These are phyloP conservation scores for Trypanosoma avium DNA, from an alignment of 208 protist genomes.

Conservation along the genomic window DNA sequence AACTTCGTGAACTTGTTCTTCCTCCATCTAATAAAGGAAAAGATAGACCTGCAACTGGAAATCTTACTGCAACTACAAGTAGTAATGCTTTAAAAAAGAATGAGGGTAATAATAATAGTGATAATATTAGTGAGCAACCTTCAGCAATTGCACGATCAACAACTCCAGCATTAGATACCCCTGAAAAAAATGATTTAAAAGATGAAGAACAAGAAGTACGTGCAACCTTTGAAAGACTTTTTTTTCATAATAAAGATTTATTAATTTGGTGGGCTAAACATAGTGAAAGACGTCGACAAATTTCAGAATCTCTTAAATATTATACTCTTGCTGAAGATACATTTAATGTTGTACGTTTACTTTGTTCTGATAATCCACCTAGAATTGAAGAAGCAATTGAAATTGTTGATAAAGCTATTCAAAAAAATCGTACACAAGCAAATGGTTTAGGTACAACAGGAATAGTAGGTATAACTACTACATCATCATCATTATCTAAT, in stretches of 20 bases:
- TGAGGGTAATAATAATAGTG: not conserved
- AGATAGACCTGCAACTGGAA: not conserved
- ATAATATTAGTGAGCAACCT: not conserved
- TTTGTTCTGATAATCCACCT: constrained; percentile 72
- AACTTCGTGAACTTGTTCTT: constrained; percentile 88
- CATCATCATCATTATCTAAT: too few species aligned
- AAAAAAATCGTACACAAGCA: constrained; percentile 49
- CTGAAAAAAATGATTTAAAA: not conserved
- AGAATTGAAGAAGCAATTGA: constrained; percentile 86
- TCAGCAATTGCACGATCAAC: not conserved
- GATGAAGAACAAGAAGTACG: constrained; percentile 29
- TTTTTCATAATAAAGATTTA: constrained; percentile 75
- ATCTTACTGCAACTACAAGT: too few species aligned
- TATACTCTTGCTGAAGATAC: constrained; percentile 90
- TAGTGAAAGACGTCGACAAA: constrained; percentile 84
- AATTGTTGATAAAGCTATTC: constrained; percentile 73
- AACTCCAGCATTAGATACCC: not conserved
- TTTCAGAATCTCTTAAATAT: constrained; percentile 89
- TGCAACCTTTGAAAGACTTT: constrained; percentile 56
- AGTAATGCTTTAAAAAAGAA: not conserved
- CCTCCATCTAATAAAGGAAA: constrained; percentile 14
- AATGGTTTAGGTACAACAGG: constrained; percentile 12
- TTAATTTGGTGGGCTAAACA: constrained; percentile 93
- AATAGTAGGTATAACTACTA: constrained; percentile 10
- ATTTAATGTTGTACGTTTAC: constrained; percentile 90